Base-by-base conservation (phyloP, 352 stramenopile species). In the Globisporangium uncinulatum region DNA sequence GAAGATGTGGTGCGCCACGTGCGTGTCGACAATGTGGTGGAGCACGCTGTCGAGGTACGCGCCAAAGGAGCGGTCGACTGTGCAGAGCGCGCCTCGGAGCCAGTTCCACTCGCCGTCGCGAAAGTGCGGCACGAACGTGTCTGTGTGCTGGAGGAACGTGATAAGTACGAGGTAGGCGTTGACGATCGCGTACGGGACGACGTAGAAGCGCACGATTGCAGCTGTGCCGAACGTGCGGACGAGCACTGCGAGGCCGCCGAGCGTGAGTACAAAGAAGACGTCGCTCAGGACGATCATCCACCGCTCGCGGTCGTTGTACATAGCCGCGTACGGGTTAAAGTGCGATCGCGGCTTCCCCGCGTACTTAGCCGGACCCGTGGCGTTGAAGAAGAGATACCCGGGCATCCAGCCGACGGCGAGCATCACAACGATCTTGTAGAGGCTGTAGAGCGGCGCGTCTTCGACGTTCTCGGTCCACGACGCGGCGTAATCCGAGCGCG, bases 1-100 rank as follows among this genome's bases (percentile, higher is more conserved):
- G 73, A 99, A 99, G 51, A 99, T 89, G 74, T 99, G 97, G 76
- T 99, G 97, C 53, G 81, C 90, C 54, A 99, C 96, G 77, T 99
- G 97, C 41, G 96, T 99, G 79, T 97, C 94, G 37, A 92, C 86
- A 71, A 99, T 99, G 76, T 96, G 94, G 81, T 99, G 97, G 67
- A 99, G 87, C 57, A 98, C 94, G 62, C 94, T 88, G 72, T 99
- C 94, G 56, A 99, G 91, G 64, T 98, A 97, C 41, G 77, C 59
- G 47, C 96, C 92, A 60, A 98, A 99, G 2, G 89, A 91, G n/a
- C 97, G 89, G 78, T 99, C 97, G 56, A 99, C 97, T 1, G 97
- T 99, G 71, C 83, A 97, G 19, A 99, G 76, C 5, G 96, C 96
- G 51, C 97, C 97, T 42, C 90, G 89, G 56, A 99, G 83, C 96